Percentiles rank a stretch among this genome's conserved stretches.
These are phyloP conservation scores for Chaetomiaceae sp. DNA, from an alignment of 2,329 filamentous ascomycete species.

Conservation along the genomic window DNA sequence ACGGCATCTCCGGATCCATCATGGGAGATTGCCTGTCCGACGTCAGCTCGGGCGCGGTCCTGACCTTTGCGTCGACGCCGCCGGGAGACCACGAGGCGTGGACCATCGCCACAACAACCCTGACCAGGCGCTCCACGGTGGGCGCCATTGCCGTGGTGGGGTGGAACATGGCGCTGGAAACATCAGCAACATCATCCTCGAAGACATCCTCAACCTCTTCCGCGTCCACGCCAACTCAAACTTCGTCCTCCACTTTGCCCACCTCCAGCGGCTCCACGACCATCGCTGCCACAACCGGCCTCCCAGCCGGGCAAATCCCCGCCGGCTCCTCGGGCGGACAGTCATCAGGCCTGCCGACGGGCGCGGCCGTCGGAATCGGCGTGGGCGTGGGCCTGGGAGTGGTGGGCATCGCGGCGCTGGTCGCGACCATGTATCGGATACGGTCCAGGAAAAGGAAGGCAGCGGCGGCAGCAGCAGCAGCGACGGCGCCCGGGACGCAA, in stretches of 20 bases:
- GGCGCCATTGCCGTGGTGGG: conserved; percentile 7
- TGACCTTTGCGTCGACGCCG: neutral
- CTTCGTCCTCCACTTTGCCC: neutral
- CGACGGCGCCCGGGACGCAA: neutral
- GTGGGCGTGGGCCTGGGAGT: conserved; percentile 1
- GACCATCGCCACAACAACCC: conserved; percentile 1
- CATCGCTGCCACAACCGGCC: neutral
- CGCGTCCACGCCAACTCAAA: neutral
- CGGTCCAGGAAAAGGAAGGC: neutral
- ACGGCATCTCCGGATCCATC: neutral
- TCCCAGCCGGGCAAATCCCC: neutral
- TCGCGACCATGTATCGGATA: neutral
- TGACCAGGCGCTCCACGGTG: neutral
- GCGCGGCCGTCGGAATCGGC: neutral
- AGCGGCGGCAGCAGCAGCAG: neutral
- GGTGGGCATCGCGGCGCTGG: neutral
- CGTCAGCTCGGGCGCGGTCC: neutral
- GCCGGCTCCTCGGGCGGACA: neutral
- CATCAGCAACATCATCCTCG: no score
- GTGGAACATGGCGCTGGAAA: neutral
- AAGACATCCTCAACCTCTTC: no score
- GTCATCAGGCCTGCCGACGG: neutral
- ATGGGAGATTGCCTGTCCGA: conserved; percentile 1
- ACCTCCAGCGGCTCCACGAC: neutral
- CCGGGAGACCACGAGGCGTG: neutral